Evolutionary conservation across 345 rosid species (phyloP).

Genomic region (Brassica carinata): DNA sequence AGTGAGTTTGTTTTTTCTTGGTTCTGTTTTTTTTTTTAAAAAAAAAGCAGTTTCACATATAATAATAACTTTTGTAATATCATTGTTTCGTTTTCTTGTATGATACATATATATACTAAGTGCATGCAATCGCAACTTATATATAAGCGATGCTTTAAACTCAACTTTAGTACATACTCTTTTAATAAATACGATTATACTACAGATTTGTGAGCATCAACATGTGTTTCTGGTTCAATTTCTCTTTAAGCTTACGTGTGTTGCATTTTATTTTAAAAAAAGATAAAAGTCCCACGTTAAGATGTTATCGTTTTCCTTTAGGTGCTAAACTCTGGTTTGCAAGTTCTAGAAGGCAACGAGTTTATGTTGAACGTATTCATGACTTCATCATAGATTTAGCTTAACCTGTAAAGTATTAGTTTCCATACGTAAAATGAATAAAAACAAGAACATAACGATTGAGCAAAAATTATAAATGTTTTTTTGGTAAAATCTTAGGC

Average conservation of each 20-base stretch:
- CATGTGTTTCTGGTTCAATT: background rate
- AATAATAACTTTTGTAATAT: constrained; percentile 13
- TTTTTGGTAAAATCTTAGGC: too few relatives aligned
- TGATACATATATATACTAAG: background rate
- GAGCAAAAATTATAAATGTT: too few relatives aligned
- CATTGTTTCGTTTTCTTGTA: constrained; percentile 13
- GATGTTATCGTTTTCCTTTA: background rate
- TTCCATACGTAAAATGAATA: too few relatives aligned
- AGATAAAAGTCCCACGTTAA: background rate
- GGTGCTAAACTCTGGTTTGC: background rate
- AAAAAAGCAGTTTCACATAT: background rate
- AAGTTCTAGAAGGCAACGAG: background rate
- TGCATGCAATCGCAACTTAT: background rate
- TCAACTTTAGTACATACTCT: background rate
- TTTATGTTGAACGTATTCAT: background rate
- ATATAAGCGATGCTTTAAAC: background rate
- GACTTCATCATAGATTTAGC: background rate
- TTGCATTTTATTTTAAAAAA: background rate
- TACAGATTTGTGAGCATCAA: background rate
- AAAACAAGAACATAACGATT: too few relatives aligned
- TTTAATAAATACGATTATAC: background rate
- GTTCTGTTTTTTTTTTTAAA: background rate
- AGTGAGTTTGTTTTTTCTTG: constrained; percentile 20
- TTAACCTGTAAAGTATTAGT: background rate
- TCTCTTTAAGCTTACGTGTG: background rate